A percentile compares a stretch with the other conserved stretches of the same genome.
Evolutionary conservation across 2,329 filamentous ascomycete species (phyloP).

Genomic region (Uncinocarpus reesii): DNA sequence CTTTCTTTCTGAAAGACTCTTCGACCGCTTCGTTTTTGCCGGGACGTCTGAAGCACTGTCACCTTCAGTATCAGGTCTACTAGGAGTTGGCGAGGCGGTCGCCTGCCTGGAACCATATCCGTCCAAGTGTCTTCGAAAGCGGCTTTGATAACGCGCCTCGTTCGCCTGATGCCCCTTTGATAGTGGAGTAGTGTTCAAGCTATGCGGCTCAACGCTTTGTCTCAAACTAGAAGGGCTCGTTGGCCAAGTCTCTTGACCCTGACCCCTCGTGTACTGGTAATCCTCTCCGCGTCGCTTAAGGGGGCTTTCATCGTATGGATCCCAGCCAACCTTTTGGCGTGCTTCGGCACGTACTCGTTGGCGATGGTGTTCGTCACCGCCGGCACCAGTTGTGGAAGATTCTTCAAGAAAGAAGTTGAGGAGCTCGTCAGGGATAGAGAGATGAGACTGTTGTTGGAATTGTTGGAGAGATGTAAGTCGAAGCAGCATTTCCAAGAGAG

Average conservation of each 20-base stretch:
- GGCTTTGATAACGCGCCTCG: neutral
- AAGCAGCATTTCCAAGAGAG: slow-evolving; percentile 78
- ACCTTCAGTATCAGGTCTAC: neutral
- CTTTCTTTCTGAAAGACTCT: neutral
- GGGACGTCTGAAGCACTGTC: neutral
- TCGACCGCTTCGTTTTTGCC: neutral
- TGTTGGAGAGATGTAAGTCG: slow-evolving; percentile 80
- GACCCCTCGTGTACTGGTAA: slow-evolving; percentile 42
- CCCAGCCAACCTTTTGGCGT: slow-evolving; percentile 54
- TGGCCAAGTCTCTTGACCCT: slow-evolving; percentile 16
- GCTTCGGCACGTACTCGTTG: slow-evolving; percentile 52
- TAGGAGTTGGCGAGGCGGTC: slow-evolving; percentile 6
- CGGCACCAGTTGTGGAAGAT: slow-evolving; percentile 55
- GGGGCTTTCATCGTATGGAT: slow-evolving; percentile 61
- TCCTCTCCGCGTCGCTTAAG: slow-evolving; percentile 56
- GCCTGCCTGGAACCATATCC: neutral
- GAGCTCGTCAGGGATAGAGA: slow-evolving; percentile 82
- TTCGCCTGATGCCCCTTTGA: neutral
- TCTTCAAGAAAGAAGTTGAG: slow-evolving; percentile 76
- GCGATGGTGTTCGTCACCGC: slow-evolving; percentile 51
- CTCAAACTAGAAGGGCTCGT: slow-evolving; percentile 7
- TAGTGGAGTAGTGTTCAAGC: neutral
- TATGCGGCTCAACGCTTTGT: neutral
- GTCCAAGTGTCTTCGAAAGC: neutral
- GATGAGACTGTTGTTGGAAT: slow-evolving; percentile 78